Evolutionary conservation across 352 stramenopile species (phyloP), one percentile per base, ranked within the genome.

Genomic region (Thalassiosira mediterranea): DNA sequence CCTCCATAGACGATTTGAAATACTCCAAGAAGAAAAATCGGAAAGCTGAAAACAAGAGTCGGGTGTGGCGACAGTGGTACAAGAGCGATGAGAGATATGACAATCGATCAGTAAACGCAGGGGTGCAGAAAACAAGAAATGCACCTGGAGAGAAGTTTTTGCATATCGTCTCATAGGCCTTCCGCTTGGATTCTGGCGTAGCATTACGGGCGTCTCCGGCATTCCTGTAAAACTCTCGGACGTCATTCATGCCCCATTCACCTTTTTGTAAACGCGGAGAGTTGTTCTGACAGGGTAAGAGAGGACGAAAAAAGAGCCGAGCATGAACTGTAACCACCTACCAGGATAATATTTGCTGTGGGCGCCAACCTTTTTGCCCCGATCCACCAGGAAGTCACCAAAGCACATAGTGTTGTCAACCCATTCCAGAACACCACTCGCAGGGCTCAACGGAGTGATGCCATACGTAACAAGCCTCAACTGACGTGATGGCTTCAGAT

Each of bases 351-450:
- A 99, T 23, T 95, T 92, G 52, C 93, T 89, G 75, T 98, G 96
- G n/a, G 95, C 95, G 37, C 80, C 80, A 60, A 88, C 38, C 21
- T 38, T 75, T 44, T 26, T 73, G 17, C 28, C 29, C 29, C 37
- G 69, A 25, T 75, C 73, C 7, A 21, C 59, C 47, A 77, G 42
- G 83, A 97, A 98, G 1, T 95, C 90, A 0, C 95, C 95, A 83
- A 98, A 97, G 2, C 96, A 91, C 23, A 96, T 90, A 0, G 97
- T 99, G 70, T 98, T 94, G 53, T 98, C 90, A 5, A 99, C 97
- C 96, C 96, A 99, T 81, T 99, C 97, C 3, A 99, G 84, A 51
- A 99, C 95, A 28, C 98, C 98, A 56, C 93, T 94, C 19, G 95
- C 92, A 2, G 96, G 96, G 10, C 86, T 92, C 13, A 97, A 69